Base-by-base conservation (phyloP, 2,329 filamentous ascomycete genomes). In the Colletotrichum horii region DNA sequence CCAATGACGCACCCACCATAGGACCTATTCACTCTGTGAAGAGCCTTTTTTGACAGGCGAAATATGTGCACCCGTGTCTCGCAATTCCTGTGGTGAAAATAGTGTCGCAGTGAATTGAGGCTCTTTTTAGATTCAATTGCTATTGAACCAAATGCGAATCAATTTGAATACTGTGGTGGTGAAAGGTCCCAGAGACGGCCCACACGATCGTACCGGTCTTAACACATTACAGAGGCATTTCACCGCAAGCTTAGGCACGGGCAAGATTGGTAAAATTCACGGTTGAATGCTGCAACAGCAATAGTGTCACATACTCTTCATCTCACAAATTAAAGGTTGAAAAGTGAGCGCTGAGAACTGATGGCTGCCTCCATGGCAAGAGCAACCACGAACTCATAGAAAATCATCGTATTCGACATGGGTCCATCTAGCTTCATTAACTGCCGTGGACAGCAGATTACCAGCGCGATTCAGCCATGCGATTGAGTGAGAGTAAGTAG, bases 301-400 rank as follows among this genome's bases (percentile, higher is more conserved):
- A n/a, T 3, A n/a, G 8, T n/a, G 16, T 11, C 16, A n/a, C 9
- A 19, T 0, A 6, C 8, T 38, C 8, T 19, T 38, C 36, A 19
- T 38, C 19, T 38, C 2, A 19, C 16, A 38, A 4, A 0, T 1
- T 6, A 16, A 38, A 38, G 1, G 3, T 9, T 9, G 28, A 19
- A 38, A 38, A 1, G 16, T 11, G 19, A 16, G 16, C 16, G 16
- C 16, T 8, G 36, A 16, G 16, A 11, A 19, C 16, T 8, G 2
- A 38, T 19, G 0, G 19, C 2, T 19, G 3, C 36, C 19, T 11
- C 38, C 38, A 3, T 11, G 4, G 38, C 11, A 19, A 3, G n/a
- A 16, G 1, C 8, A 48, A 12, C 3, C 2, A n/a, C 38, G 2
- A 48, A 0, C 19, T 12, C 9, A 48, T 3, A 1, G 5, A 1